Percentiles rank a stretch among this genome's conserved stretches.
These are phyloP conservation scores for Jimgerdemannia flammicorona DNA, from an alignment of 192 early-diverging fungal genomes.

Conservation along the genomic window DNA sequence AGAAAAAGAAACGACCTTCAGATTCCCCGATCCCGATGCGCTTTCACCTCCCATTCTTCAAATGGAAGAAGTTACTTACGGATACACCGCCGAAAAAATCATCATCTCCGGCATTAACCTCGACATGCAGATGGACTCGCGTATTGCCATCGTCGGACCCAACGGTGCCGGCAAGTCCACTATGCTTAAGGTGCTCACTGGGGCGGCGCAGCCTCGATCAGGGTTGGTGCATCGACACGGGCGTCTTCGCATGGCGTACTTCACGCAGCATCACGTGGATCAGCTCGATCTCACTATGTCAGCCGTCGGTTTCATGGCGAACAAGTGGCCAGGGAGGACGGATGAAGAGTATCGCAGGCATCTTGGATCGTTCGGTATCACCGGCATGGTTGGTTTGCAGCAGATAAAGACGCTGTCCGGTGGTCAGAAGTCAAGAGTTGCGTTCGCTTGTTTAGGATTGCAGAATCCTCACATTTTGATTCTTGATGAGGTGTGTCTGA, in stretches of 20 bases:
- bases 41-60: conserved; percentile 96
- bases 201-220: conserved; percentile 69
- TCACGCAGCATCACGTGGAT: conserved; percentile 98
- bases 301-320: conserved; percentile 85
- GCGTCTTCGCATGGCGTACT: conserved; percentile 89
- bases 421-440: conserved; percentile 95
- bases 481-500: conserved; percentile 79
- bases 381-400: conserved; percentile 94
- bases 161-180: conserved; percentile 99
- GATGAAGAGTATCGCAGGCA: conserved; percentile 97
- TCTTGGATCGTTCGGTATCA: conserved; percentile 92
- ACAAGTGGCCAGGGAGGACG: conserved; percentile 83
- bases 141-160: conserved; percentile 97
- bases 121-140: conserved; percentile 95
- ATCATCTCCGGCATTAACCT: conserved; percentile 86
- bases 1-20: conserved; percentile 77
- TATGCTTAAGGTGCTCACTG: conserved; percentile 88
- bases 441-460: conserved; percentile 94
- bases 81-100: conserved; percentile 74
- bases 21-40: conserved; percentile 90
- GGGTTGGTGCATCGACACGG: conserved; percentile 91
- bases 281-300: conserved; percentile 85
- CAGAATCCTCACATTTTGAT: conserved; percentile 90
- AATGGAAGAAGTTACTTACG: conserved; percentile 89
- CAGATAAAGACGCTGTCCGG: conserved; percentile 93